Conservation (phyloP, 176 grass and related monocot species). For the Zoysia pacifica region DNA sequence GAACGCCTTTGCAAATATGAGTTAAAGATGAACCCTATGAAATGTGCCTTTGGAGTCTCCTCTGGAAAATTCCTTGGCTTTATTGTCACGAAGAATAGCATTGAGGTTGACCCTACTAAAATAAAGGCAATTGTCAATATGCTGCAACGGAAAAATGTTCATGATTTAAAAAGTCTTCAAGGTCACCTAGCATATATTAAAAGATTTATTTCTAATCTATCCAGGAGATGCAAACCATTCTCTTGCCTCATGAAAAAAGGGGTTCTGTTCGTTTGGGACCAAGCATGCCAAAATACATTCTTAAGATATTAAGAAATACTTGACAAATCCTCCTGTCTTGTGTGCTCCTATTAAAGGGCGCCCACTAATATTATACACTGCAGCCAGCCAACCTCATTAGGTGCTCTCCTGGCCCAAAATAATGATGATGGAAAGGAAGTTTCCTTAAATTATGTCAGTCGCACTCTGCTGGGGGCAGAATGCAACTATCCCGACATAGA, state of each 20-base stretch:
- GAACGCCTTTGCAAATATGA: no score
- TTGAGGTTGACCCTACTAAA: no score
- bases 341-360: neutral
- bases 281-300: constrained; percentile 8
- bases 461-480: neutral
- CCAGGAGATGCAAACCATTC: neutral
- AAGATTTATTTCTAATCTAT: neutral
- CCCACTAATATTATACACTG: neutral
- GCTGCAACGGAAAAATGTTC: neutral
- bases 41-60: no score
- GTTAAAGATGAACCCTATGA: no score
- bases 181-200: constrained; percentile 5
- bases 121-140: neutral
- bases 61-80: no score
- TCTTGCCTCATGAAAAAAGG: neutral
- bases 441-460: neutral
- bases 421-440: constrained; percentile 8
- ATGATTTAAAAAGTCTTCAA: neutral
- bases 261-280: neutral
- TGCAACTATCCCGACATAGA: neutral
- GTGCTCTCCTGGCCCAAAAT: neutral
- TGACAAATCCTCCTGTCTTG: neutral
- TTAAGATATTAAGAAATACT: neutral
- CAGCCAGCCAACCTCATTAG: neutral
- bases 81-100: no score